Conservation (phyloP, 345 rosid species). For the Psidium friedrichsthalianum region DNA sequence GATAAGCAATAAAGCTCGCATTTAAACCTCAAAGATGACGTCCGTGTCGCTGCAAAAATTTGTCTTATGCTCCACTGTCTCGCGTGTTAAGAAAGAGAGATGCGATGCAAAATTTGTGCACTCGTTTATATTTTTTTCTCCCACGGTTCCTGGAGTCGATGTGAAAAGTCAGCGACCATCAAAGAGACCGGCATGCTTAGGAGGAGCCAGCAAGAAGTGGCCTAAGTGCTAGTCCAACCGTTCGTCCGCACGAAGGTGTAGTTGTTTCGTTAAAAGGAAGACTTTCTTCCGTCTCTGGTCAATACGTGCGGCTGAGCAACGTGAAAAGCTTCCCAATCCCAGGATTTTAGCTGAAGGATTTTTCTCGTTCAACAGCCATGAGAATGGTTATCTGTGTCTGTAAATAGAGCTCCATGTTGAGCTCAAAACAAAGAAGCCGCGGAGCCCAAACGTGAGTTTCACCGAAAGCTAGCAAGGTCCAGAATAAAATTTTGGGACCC, state of each 20-base stretch:
- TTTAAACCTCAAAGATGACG: neutral
- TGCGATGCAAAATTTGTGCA: neutral
- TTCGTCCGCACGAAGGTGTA: neutral
- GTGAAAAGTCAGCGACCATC: neutral
- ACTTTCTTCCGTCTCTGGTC: neutral
- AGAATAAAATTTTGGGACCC: no score
- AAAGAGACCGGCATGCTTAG: neutral
- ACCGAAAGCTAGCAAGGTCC: no score
- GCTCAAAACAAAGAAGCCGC: no score
- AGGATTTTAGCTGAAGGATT: no score
- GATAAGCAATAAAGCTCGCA: neutral
- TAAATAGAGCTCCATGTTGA: no score
- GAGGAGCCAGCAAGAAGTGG: neutral
- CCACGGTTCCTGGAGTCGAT: neutral
- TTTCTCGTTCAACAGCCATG: no score
- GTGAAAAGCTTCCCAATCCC: neutral
- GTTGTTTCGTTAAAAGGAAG: neutral
- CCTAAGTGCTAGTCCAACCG: neutral
- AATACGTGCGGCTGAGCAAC: neutral
- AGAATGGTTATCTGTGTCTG: no score
- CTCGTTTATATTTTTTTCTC: neutral
- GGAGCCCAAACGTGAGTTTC: no score
- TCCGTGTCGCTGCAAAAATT: neutral
- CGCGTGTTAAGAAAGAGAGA: neutral
- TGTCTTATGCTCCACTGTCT: neutral